phyloP scores from a whole-genome alignment of 768 basidiomycete genomes.

The Pleurotus tuoliensis region DNA sequence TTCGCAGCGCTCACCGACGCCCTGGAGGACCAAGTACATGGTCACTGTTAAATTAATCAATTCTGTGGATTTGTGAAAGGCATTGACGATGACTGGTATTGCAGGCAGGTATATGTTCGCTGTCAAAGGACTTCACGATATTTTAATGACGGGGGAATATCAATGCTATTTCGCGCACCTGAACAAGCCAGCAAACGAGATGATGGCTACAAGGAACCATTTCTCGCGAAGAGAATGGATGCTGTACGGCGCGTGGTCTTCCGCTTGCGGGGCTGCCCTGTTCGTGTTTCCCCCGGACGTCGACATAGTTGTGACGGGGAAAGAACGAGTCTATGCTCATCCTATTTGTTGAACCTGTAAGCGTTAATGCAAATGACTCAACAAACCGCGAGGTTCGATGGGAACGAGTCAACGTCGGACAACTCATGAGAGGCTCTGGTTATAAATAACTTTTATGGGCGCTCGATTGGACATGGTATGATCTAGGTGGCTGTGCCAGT shows the following conservation, averaged over 20 bases:
- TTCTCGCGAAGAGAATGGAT: constrained; percentile 15
- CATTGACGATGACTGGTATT: constrained; percentile 60
- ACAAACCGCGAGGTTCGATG: no score
- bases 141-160: not conserved
- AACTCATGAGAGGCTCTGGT: no score
- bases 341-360: no score
- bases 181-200: constrained; percentile 15
- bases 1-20: constrained; percentile 34
- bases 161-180: constrained; percentile 10
- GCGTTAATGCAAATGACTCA: no score
- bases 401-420: no score
- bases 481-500: no score
- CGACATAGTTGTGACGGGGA: no score
- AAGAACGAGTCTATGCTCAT: no score
- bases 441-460: no score
- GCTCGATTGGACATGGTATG: no score
- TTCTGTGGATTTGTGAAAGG: constrained; percentile 62
- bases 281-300: no score
- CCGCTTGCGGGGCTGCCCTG: no score
- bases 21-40: constrained; percentile 69
- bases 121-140: constrained; percentile 51
- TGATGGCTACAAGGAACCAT: constrained; percentile 17
- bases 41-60: constrained; percentile 76
- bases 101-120: constrained; percentile 79
- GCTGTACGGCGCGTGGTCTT: constrained; percentile 10